A percentile compares a stretch with the other conserved stretches of the same genome.
These are phyloP conservation scores for Aurinia saxatilis DNA, from an alignment of 345 rosid genomes.

Conservation along the genomic window DNA sequence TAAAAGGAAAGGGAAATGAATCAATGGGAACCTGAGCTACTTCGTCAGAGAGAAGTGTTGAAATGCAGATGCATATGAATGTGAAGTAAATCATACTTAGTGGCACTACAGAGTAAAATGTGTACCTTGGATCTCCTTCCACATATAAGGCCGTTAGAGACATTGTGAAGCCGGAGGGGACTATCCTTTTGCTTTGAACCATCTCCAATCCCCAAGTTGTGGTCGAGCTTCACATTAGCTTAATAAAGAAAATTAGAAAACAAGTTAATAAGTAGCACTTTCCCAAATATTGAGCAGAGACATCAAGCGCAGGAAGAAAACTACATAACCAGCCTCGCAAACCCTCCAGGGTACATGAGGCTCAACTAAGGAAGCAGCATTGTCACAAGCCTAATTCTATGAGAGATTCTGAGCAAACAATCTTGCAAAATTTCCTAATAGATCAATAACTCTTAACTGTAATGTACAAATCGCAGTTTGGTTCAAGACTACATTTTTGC, in stretches of 20 bases:
- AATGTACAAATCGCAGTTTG: too few relatives aligned
- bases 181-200: conserved; percentile 41
- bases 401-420: conserved; percentile 38
- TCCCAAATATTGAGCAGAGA: neutral
- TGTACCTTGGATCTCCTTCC: conserved; percentile 49
- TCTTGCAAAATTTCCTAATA: conserved; percentile 1
- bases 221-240: conserved; percentile 51
- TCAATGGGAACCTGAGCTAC: conserved; percentile 2
- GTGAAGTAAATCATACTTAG: neutral
- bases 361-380: conserved; percentile 82
- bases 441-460: too few relatives aligned
- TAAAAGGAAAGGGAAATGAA: conserved; percentile 2
- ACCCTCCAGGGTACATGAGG: conserved; percentile 56
- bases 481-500: too few relatives aligned
- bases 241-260: neutral
- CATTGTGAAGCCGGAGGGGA: conserved; percentile 34
- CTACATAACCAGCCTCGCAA: conserved; percentile 42
- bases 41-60: too few relatives aligned
- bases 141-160: conserved; percentile 22
- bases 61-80: conserved; percentile 8
- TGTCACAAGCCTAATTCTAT: conserved; percentile 54
- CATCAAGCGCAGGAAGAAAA: conserved; percentile 19
- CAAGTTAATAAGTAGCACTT: neutral
- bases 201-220: conserved; percentile 65
- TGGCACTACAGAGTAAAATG: neutral